Evolutionary conservation across 225 moss, liverwort and hornwort genomes (phyloP).

Genomic region (Sphagnum contortum): DNA sequence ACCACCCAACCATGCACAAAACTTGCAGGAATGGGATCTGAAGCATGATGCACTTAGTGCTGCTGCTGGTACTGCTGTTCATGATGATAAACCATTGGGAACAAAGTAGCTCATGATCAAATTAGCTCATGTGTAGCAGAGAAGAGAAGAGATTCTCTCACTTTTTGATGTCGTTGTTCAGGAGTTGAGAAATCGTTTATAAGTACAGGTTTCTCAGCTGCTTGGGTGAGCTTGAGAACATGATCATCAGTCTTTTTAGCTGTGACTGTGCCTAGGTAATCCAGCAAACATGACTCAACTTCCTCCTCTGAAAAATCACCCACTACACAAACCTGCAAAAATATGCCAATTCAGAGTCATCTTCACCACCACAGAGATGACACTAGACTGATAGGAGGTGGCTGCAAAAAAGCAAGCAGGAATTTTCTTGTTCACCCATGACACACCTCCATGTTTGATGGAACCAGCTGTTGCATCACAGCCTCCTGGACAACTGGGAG

Average conservation of each 20-base stretch:
- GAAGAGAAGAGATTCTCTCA: constrained; percentile 5
- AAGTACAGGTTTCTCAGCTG: constrained; percentile 73
- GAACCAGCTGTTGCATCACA: constrained; percentile 89
- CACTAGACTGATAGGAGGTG: too few relatives aligned
- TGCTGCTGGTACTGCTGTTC: too few relatives aligned
- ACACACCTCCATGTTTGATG: constrained; percentile 95
- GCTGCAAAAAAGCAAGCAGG: too few relatives aligned
- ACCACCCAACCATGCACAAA: too few relatives aligned
- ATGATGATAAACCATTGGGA: too few relatives aligned
- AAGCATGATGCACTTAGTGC: too few relatives aligned
- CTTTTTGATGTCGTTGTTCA: constrained; percentile 86
- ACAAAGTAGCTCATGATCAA: too few relatives aligned
- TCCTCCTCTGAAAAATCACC: constrained; percentile 91
- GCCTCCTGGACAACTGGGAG: constrained; percentile 80
- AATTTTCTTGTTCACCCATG: too few relatives aligned
- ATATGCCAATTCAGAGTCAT: background rate
- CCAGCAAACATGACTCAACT: constrained; percentile 85
- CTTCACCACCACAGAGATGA: too few relatives aligned
- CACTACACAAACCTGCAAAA: constrained; percentile 83
- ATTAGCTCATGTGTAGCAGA: too few relatives aligned
- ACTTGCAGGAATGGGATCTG: too few relatives aligned
- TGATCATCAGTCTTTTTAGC: constrained; percentile 44
- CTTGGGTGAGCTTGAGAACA: constrained; percentile 33
- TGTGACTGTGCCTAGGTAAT: constrained; percentile 81
- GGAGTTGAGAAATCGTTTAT: constrained; percentile 59